Conservation (phyloP, 306 rosid species). For the Sophora flavescens region DNA sequence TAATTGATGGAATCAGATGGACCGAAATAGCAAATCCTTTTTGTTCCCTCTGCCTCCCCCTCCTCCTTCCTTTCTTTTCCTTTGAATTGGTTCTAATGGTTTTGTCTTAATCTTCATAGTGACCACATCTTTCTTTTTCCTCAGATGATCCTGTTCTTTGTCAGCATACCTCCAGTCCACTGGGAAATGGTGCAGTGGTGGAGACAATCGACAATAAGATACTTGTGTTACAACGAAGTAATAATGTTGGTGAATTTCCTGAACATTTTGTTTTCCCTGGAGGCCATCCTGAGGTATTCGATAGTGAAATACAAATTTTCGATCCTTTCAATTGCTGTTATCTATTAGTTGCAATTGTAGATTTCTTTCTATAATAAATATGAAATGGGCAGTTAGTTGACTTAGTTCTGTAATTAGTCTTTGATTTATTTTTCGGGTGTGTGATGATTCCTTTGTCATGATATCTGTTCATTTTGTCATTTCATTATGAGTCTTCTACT, state of each 20-base stretch:
- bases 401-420: slow-evolving; percentile 19
- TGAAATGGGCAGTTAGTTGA: neutral
- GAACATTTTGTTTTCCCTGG: slow-evolving; percentile 96
- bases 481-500: neutral
- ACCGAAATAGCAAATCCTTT: slow-evolving; percentile 17
- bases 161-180: slow-evolving; percentile 91
- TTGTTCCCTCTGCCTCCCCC: neutral
- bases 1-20: slow-evolving; percentile 12
- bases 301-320: slow-evolving; percentile 14
- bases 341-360: slow-evolving; percentile 17
- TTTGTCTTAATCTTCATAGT: slow-evolving; percentile 27
- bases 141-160: slow-evolving; percentile 79
- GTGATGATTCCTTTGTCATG: slow-evolving; percentile 23
- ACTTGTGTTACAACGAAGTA: slow-evolving; percentile 82
- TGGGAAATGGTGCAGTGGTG: slow-evolving; percentile 94
- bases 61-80: slow-evolving; percentile 17
- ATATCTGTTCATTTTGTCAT: slow-evolving; percentile 24
- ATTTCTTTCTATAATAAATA: slow-evolving; percentile 8
- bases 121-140: slow-evolving; percentile 26
- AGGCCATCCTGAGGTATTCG: slow-evolving; percentile 95
- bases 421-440: slow-evolving; percentile 30
- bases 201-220: slow-evolving; percentile 83
- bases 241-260: slow-evolving; percentile 92
- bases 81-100: neutral
- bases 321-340: slow-evolving; percentile 24